phyloP scores from a whole-genome alignment of 208 protist species.

The Jaenimonas drosophilae region DNA sequence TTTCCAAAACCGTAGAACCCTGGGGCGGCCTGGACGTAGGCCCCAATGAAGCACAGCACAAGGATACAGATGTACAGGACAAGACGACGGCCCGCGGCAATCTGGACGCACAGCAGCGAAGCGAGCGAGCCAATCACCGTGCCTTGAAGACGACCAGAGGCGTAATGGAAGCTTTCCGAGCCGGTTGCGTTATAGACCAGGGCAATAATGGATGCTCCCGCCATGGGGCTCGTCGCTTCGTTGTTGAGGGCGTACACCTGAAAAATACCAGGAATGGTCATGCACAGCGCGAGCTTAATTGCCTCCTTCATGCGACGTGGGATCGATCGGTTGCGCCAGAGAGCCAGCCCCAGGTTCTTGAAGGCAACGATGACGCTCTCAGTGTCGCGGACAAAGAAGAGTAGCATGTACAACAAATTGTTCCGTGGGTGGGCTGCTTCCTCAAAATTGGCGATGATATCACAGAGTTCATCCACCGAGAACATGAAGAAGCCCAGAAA shows the following conservation, averaged over 20 bases:
- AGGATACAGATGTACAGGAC: constrained; percentile 71
- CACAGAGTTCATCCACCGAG: constrained; percentile 80
- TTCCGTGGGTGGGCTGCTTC: constrained; percentile 35
- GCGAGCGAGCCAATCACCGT: constrained; percentile 74
- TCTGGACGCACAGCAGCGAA: constrained; percentile 58
- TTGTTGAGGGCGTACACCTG: constrained; percentile 80
- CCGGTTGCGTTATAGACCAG: constrained; percentile 83
- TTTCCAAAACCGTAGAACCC: constrained; percentile 82
- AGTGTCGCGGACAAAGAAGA: constrained; percentile 44
- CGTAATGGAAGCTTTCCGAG: constrained; percentile 86
- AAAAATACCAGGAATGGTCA: constrained; percentile 76
- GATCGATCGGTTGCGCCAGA: constrained; percentile 48
- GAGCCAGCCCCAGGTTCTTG: constrained; percentile 27
- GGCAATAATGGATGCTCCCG: constrained; percentile 79
- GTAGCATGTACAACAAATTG: constrained; percentile 30
- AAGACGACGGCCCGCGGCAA: constrained; percentile 37
- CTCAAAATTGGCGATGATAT: constrained; percentile 67
- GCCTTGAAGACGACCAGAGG: constrained; percentile 71
- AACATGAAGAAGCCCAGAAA: constrained; percentile 89
- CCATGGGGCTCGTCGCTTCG: constrained; percentile 61
- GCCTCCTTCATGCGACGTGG: constrained; percentile 81
- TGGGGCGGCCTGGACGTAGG: constrained; percentile 76
- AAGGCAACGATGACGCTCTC: constrained; percentile 55
- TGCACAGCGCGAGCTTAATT: constrained; percentile 86
- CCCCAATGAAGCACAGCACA: constrained; percentile 70